Evolutionary conservation across 2,329 filamentous ascomycete genomes (phyloP).

Genomic region (Byssoonygena ceratinophila): DNA sequence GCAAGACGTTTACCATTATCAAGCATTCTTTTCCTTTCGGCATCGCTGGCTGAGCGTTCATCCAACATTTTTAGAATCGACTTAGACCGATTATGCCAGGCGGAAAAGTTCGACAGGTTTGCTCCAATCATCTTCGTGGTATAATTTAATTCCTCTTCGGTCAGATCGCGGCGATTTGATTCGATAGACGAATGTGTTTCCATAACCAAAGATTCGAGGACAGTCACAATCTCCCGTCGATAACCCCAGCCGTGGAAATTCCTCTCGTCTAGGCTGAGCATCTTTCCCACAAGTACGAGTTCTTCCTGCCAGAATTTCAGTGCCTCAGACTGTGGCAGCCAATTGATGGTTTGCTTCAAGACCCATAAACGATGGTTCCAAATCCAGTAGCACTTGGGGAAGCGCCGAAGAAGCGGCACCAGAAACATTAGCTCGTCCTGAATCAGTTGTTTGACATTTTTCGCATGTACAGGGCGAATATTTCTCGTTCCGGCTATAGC

Average conservation of each 20-base stretch:
- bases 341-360: constrained; percentile 57
- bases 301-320: constrained; percentile 72
- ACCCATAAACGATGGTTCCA: constrained; percentile 94
- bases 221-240: constrained; percentile 63
- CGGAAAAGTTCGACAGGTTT: constrained; percentile 93
- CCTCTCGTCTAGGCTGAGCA: constrained; percentile 73
- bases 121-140: constrained; percentile 75
- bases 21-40: constrained; percentile 56
- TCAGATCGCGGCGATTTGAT: constrained; percentile 52
- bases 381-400: constrained; percentile 98
- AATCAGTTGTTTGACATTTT: constrained; percentile 44
- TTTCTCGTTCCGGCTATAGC: too few species aligned
- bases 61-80: constrained; percentile 66
- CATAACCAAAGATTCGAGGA: constrained; percentile 51
- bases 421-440: constrained; percentile 69
- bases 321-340: constrained; percentile 49
- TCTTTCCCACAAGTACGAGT: constrained; percentile 70
- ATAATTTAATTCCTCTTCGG: constrained; percentile 74
- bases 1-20: constrained; percentile 49
- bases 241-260: constrained; percentile 99
- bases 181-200: constrained; percentile 14
- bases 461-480: constrained; percentile 29
- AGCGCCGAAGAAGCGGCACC: constrained; percentile 70
- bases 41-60: constrained; percentile 56
- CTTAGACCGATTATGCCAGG: constrained; percentile 85